phyloP scores from a whole-genome alignment of 805 yeast genomes.

The Candida odintsovae region DNA sequence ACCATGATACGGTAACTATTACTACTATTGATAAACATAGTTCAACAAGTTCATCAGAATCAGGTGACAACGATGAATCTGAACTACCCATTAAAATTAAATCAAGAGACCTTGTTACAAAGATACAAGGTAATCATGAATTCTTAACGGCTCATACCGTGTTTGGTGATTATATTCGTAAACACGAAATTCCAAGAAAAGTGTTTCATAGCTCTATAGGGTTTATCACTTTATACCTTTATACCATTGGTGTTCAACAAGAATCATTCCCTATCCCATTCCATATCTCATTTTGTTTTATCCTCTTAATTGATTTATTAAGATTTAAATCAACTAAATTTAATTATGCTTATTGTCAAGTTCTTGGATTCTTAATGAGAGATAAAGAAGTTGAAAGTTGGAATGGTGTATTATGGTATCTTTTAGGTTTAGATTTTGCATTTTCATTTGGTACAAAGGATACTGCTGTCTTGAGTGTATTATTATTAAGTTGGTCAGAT shows the following conservation, averaged over 20 bases:
- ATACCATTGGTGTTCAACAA: slow-evolving; percentile 54
- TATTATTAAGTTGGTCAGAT: slow-evolving; percentile 92
- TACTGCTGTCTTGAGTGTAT: slow-evolving; percentile 66
- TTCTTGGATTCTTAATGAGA: slow-evolving; percentile 79
- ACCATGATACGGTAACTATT: not conserved
- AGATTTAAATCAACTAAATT: slow-evolving; percentile 58
- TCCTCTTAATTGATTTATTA: slow-evolving; percentile 59
- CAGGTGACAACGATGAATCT: not conserved
- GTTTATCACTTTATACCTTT: slow-evolving; percentile 66
- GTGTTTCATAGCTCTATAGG: slow-evolving; percentile 87
- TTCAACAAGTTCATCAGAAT: not conserved
- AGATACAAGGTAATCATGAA: slow-evolving; percentile 3
- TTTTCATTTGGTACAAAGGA: slow-evolving; percentile 74
- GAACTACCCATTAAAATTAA: not conserved
- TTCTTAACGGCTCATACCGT: slow-evolving; percentile 34
- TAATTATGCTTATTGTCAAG: slow-evolving; percentile 60
- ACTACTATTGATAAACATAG: not conserved
- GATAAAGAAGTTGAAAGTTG: slow-evolving; percentile 65
- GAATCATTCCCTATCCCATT: slow-evolving; percentile 57
- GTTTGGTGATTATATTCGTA: slow-evolving; percentile 52
- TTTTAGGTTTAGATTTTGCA: slow-evolving; percentile 71
- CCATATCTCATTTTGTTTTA: slow-evolving; percentile 43
- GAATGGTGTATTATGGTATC: slow-evolving; percentile 88
- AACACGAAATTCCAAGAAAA: slow-evolving; percentile 89
- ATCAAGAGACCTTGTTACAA: not conserved